Base-by-base conservation (phyloP, 345 rosid species). In the Stellera chamaejasme region DNA sequence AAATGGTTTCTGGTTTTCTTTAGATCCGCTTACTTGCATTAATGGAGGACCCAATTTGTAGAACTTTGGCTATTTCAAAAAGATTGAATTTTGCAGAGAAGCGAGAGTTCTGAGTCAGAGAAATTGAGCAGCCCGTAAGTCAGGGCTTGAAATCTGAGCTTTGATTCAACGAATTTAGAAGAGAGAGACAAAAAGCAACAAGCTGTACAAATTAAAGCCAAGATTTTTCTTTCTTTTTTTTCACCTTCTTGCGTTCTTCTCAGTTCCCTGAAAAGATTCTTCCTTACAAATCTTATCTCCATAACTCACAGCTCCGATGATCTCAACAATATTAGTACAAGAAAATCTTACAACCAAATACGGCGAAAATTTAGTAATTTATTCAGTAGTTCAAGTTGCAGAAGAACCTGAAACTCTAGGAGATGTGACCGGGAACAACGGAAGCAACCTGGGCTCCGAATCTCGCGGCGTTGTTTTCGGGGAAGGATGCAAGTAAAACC, bases 381-480 rank as follows among this genome's bases (percentile, higher is more conserved):
- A 32, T 2, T 19, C 23, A 1, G 10, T 36, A 3, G 47, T 58
- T 70, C 68, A 47, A 67, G 82, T 66, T 19, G 72, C 65, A 47
- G 74, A 65, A 59, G 84, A 73, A 76, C 83, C 85, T 67, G 86
- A 71, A 53, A 76, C 75, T 60, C 92, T 72, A 9, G 97, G 95
- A 2, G 97, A 87, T 13, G 86, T 80, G 16, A 87, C 80, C 16
- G 95, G 95, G 46, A 90, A 90, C 6, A 90, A 86, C 54, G 92
- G 90, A 65, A 90, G 66, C 58, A 90, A 72, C 25, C 82, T 72
- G 1, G 88, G 95, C 80, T 87, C 89, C 5, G 74, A 23, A 16
- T 80, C 91, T 59, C 84, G 63, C 6, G 94, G 90, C 42, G 96
- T 85, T 2, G 87, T 74, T 12, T 73, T 70, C 43, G 95, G 97